A percentile compares a stretch with the other conserved stretches of the same genome.
Conservation (phyloP, 1,284 basidiomycete genomes). For the Volvariella volvacea region DNA sequence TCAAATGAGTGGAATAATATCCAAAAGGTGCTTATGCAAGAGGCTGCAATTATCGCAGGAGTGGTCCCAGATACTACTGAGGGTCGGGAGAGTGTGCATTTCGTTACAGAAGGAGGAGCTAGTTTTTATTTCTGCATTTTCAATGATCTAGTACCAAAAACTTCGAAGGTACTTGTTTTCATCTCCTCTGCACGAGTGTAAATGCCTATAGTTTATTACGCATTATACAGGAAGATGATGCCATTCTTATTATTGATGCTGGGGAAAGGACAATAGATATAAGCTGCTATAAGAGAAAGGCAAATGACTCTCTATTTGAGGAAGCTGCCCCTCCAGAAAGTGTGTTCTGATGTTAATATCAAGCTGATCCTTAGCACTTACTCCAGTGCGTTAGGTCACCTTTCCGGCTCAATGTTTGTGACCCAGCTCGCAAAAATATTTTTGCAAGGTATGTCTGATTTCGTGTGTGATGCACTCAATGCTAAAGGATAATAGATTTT, state of each 20-base stretch:
- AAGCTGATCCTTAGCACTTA: no score
- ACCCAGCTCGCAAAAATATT: no score
- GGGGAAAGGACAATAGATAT: not conserved
- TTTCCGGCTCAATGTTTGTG: no score
- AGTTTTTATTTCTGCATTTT: constrained; percentile 40
- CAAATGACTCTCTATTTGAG: constrained; percentile 6
- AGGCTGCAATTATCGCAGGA: constrained; percentile 29
- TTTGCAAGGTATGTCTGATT: no score
- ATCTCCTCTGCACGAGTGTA: no score
- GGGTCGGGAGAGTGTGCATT: constrained; percentile 32
- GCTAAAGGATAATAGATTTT: no score
- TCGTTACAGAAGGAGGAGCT: constrained; percentile 48
- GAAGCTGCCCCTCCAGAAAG: constrained; percentile 10
- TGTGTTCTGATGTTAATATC: not conserved
- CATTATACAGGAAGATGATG: constrained; percentile 15
- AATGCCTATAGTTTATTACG: no score
- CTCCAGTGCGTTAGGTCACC: no score
- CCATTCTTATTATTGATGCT: not conserved
- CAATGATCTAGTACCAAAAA: constrained; percentile 28
- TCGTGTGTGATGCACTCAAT: no score
- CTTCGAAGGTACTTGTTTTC: constrained; percentile 25
- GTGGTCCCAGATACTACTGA: constrained; percentile 21
- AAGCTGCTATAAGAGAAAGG: constrained; percentile 4
- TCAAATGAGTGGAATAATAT: constrained; percentile 38
- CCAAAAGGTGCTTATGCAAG: constrained; percentile 34